phyloP scores from a whole-genome alignment of 1,139 yeast species.

The Waltiozyma sp. region DNA sequence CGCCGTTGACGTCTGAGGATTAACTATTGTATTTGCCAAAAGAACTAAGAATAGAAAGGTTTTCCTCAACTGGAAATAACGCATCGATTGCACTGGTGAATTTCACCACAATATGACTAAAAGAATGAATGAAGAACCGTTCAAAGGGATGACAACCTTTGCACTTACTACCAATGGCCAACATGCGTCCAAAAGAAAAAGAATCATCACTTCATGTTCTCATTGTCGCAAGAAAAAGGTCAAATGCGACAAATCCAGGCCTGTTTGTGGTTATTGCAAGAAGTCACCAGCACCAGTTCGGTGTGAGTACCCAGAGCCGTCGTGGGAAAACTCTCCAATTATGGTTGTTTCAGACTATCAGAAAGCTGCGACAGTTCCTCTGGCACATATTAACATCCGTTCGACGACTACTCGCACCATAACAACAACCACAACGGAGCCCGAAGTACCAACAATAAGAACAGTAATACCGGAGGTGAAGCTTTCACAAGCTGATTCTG shows the following conservation, averaged over 20 bases:
- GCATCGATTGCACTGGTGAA: no score
- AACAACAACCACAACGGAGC: background rate
- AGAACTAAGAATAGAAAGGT: no score
- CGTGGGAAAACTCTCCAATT: slow-evolving; percentile 10
- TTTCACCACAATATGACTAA: background rate
- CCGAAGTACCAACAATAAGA: no score
- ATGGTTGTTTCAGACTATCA: slow-evolving; percentile 7
- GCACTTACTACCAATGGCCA: background rate
- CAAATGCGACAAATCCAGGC: slow-evolving; percentile 23
- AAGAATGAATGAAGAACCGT: background rate
- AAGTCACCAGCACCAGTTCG: slow-evolving; percentile 14
- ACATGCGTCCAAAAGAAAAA: slow-evolving; percentile 14
- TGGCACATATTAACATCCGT: slow-evolving; percentile 10
- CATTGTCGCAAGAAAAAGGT: slow-evolving; percentile 33
- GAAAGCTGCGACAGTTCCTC: slow-evolving; percentile 14
- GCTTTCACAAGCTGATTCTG: no score
- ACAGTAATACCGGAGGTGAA: no score
- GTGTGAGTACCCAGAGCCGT: slow-evolving; percentile 19
- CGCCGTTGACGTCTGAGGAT: no score
- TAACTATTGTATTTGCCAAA: no score
- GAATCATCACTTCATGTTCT: slow-evolving; percentile 27
- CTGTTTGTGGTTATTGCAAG: slow-evolving; percentile 18
- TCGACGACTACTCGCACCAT: background rate
- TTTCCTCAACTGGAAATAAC: no score
- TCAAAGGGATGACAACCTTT: background rate